Evolutionary conservation across 177 flowering plant species (phyloP), one percentile per base, ranked within the genome.

Genomic region (Vitis hybrid): DNA sequence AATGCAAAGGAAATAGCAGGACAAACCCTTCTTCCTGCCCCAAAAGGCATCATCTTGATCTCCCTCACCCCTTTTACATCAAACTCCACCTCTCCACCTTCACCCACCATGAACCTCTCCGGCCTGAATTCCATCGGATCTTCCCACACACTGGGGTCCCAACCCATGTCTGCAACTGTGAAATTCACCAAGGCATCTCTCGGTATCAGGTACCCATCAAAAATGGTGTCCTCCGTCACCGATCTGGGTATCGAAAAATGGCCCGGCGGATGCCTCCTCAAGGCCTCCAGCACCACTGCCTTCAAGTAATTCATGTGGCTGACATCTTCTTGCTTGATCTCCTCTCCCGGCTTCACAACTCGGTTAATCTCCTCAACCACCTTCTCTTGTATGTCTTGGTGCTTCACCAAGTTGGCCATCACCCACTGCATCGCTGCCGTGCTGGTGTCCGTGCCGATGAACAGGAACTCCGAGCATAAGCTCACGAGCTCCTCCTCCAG

Each of bases 1-100:
- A 72, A 8, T 9, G 75, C 70, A 48, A 72, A 5, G 0, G 52
- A 7, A 60, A 51, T 49, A 3, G 59, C 70, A 14, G 70, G 75
- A 11, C 75, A 67, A 31, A 61, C 29, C 26, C 70, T 60, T 29
- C 75, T 60, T 19, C 75, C 75, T 4, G 66, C 75, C 3, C 75
- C 75, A 20, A 72, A 72, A 2, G 75, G 75, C 65, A 72, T 72
- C 75, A 72, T 72, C 57, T 72, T 61, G 2, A 72, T 72, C 61
- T 51, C 70, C 20, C 64, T 61, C 8, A n/a, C 39, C 5, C 75
- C 70, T 20, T 15, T 67, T 10, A 60, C 15, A 7, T 72, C 70
- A n/a, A 60, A 66, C 19, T 16, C 60, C 1, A 14, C 66, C 51
- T 19, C 53, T 13, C 50, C 61, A 5, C 29, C 51, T 2, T n/a